A percentile compares a stretch with the other conserved stretches of the same genome.
phyloP scores from a whole-genome alignment of 352 stramenopile genomes.

The Pythium dissotocum region DNA sequence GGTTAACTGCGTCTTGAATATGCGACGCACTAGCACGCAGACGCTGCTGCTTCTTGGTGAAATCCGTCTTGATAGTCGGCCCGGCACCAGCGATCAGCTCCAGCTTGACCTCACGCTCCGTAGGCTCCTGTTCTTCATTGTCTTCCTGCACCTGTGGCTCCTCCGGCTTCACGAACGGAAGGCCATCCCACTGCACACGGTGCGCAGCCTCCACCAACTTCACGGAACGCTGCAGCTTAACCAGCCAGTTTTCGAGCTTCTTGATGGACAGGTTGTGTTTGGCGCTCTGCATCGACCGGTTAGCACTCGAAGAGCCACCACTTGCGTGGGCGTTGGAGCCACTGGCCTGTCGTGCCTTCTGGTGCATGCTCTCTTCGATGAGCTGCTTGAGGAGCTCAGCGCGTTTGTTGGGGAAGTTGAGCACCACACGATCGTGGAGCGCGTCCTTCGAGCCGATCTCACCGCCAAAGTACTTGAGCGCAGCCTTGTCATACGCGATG shows the following conservation, averaged over 20 bases:
- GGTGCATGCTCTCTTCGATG: conserved; percentile 65
- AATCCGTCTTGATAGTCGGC: conserved; percentile 71
- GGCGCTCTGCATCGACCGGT: conserved; percentile 56
- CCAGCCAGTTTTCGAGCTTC: conserved; percentile 76
- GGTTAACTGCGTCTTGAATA: conserved; percentile 53
- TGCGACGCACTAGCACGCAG: conserved; percentile 55
- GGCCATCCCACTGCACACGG: conserved; percentile 62
- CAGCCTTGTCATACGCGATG: conserved; percentile 81
- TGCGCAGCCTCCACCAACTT: conserved; percentile 81
- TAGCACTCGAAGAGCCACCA: conserved; percentile 7
- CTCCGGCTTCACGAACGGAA: conserved; percentile 36
- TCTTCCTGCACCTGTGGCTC: conserved; percentile 18
- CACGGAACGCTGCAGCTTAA: conserved; percentile 66
- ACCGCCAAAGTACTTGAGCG: conserved; percentile 73
- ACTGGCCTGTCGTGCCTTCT: conserved; percentile 34
- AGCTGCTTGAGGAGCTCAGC: conserved; percentile 57
- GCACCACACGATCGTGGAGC: conserved; percentile 47
- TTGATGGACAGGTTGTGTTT: conserved; percentile 79
- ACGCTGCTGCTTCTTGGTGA: conserved; percentile 74
- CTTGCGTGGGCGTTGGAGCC: background rate
- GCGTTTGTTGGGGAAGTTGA: conserved; percentile 80
- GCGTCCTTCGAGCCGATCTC: conserved; percentile 40
- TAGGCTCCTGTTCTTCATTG: conserved; percentile 41
- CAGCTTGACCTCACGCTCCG: conserved; percentile 23
- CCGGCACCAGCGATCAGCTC: conserved; percentile 50